Conservation (phyloP, 306 rosid species). For the barrel medic (Medicago truncatula) region DNA sequence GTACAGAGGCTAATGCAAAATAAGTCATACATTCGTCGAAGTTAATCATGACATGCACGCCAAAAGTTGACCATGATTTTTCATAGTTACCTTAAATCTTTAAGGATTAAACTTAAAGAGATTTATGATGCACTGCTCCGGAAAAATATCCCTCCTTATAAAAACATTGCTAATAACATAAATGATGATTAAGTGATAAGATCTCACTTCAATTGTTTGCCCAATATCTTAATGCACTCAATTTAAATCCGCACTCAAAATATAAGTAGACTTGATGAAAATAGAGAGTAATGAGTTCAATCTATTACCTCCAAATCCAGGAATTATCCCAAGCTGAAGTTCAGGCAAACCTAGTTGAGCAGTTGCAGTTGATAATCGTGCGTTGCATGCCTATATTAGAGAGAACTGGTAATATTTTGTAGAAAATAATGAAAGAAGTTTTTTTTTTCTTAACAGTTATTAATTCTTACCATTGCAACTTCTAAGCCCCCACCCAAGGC, state of each 20-base stretch:
- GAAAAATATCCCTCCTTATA: conserved; percentile 4
- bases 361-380: conserved; percentile 83
- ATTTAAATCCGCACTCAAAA: conserved; percentile 25
- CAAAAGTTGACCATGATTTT: conserved; percentile 20
- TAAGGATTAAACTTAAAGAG: too few species aligned
- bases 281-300: conserved; percentile 6
- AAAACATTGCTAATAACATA: conserved; percentile 3
- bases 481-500: conserved; percentile 99
- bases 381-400: conserved; percentile 76
- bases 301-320: conserved; percentile 92
- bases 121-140: neutral
- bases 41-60: neutral
- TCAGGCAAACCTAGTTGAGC: conserved; percentile 97
- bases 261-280: conserved; percentile 23
- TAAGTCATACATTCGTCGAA: neutral
- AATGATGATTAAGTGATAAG: neutral
- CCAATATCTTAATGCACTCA: conserved; percentile 25
- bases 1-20: neutral
- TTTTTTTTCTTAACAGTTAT: conserved; percentile 23
- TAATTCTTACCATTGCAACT: conserved; percentile 83
- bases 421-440: neutral
- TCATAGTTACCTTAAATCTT: neutral
- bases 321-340: conserved; percentile 95
- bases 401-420: conserved; percentile 25
- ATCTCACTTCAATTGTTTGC: conserved; percentile 2